A percentile compares a stretch with the other conserved stretches of the same genome.
Conservation (phyloP, 768 basidiomycete species). For the Trichaptum fuscoviolaceum region DNA sequence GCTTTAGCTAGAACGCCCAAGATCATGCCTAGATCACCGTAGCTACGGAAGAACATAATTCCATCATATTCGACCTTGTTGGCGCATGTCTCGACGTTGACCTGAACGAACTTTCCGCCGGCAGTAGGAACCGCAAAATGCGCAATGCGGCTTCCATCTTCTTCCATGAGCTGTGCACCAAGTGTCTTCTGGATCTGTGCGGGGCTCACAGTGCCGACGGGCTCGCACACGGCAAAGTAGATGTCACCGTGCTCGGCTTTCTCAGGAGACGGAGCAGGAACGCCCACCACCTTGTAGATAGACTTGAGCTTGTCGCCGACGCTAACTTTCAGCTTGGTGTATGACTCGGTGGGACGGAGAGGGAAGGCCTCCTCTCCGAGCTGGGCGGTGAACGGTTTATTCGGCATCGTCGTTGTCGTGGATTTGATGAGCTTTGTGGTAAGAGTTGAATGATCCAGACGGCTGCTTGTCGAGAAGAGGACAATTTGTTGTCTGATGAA, state of each 20-base stretch:
- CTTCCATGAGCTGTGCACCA: constrained; percentile 42
- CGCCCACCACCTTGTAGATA: constrained; percentile 47
- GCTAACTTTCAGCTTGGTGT: constrained; percentile 45
- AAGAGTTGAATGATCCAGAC: no score
- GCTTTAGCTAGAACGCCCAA: constrained; percentile 50
- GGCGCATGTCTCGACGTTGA: constrained; percentile 58
- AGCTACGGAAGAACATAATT: constrained; percentile 51
- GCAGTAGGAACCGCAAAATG: constrained; percentile 53
- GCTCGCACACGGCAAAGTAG: constrained; percentile 55
- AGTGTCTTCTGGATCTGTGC: constrained; percentile 31
- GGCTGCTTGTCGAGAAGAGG: no score
- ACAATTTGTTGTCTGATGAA: no score
- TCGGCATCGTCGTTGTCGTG: constrained; percentile 45
- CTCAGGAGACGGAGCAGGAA: constrained; percentile 59
- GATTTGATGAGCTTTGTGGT: no score
- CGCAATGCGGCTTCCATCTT: constrained; percentile 51
- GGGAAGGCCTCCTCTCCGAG: constrained; percentile 47
- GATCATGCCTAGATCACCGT: constrained; percentile 72
- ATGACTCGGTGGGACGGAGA: constrained; percentile 51
- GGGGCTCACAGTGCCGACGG: constrained; percentile 22
- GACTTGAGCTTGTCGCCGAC: constrained; percentile 35
- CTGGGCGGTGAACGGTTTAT: constrained; percentile 53
- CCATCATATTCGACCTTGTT: constrained; percentile 46
- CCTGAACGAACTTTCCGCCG: constrained; percentile 43
- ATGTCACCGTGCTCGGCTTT: constrained; percentile 65